Evolutionary conservation across 805 yeast species (phyloP), one percentile per base, ranked within the genome.

Genomic region (Pichia cephalocereana): DNA sequence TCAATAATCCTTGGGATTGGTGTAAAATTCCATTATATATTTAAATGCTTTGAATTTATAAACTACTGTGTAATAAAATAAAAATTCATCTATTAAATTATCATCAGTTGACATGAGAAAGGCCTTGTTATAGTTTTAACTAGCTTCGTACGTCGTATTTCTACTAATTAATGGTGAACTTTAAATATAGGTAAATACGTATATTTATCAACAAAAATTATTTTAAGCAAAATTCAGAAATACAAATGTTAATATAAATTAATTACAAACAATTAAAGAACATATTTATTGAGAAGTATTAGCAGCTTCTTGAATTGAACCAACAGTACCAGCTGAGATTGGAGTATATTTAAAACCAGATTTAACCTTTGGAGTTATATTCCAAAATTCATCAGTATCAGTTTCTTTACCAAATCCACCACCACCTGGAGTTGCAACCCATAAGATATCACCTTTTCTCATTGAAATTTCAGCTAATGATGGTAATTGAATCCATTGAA

Each of bases 361-460:
- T 32, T 32, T 46, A 38, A 0, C 36, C n/a, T 17, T 45, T 46
- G 41, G 34, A 4, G 51, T 50, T 18, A 52, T 44, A 11, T 49
- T 46, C 55, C 57, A 52, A 17, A 23, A 48, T n/a, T 50, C 58
- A 38, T 48, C 51, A 15, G 43, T 48, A 31, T 48, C 51, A 14
- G 45, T 40, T 32, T 31, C 39, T 41, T 47, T 32, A 37, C 95
- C 95, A 61, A 71, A 86, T 0, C 89, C 95, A 42, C 93, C 95
- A 36, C 93, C 95, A 43, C 96, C 96, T 2, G 96, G 95, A 0
- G 95, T 86, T 55, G 70, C 63, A 40, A 87, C 77, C 11, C 80
- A 64, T 34, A 86, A 61, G 43, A 83, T 69, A 56, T 87, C 95
- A 3, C 93, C 93, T 71, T 12, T 67, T 59, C 3, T 83, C 76